Conservation (phyloP, 345 rosid species). For the Ricinus communis region DNA sequence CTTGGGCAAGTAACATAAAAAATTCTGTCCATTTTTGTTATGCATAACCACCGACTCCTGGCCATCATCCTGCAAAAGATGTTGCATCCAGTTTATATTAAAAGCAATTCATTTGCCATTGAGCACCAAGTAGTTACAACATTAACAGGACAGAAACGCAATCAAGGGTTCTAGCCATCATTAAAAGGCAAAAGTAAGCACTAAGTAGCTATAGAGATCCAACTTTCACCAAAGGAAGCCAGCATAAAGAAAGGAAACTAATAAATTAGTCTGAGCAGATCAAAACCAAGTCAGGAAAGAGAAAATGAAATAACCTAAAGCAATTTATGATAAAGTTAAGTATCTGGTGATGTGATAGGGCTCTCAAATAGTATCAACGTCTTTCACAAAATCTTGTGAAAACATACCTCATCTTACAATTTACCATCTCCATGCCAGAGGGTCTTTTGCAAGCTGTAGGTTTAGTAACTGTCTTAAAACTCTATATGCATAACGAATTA, state of each 20-base stretch:
- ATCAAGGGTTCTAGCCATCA: neutral
- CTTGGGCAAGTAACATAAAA: slow-evolving; percentile 76
- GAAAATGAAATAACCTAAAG: neutral
- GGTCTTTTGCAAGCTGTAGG: neutral
- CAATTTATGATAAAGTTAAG: neutral
- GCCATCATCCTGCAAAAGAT: slow-evolving; percentile 56
- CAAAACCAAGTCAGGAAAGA: neutral
- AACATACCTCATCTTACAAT: slow-evolving; percentile 8
- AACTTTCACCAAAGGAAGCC: neutral
- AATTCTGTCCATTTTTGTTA: slow-evolving; percentile 60
- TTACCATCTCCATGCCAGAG: neutral
- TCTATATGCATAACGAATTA: neutral
- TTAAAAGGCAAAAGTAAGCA: neutral
- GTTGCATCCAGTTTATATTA: slow-evolving; percentile 11
- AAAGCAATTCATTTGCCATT: neutral
- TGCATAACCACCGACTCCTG: slow-evolving; percentile 73
- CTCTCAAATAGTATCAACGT: neutral
- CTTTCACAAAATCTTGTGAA: neutral
- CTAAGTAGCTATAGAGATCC: neutral
- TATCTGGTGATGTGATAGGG: neutral
- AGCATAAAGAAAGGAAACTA: neutral
- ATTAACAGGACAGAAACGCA: neutral
- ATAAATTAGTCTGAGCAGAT: neutral
- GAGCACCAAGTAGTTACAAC: neutral
- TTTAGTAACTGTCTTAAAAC: too few species aligned